A percentile compares a stretch with the other conserved stretches of the same genome.
Conservation (phyloP, 768 basidiomycete genomes). For the Naganishia onofrii region DNA sequence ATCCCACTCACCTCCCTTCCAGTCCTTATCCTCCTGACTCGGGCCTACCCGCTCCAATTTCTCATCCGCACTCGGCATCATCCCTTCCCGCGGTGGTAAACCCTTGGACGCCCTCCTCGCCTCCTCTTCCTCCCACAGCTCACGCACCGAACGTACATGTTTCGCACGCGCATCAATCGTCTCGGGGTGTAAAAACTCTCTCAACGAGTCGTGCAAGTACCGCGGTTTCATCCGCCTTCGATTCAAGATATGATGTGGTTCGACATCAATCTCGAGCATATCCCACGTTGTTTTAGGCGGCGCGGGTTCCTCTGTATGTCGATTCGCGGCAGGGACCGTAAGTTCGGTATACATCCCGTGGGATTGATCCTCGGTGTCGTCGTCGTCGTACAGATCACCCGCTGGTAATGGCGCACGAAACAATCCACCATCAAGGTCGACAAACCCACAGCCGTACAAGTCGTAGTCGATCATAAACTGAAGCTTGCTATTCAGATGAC, state of each 20-base stretch:
- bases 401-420: conserved; percentile 54
- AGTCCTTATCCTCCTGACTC: conserved; percentile 59
- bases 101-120: conserved; percentile 66
- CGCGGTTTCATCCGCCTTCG: conserved; percentile 66
- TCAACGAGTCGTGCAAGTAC: conserved; percentile 65
- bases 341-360: conserved; percentile 41
- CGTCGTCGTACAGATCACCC: conserved; percentile 48
- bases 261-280: conserved; percentile 75
- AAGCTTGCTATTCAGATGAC: conserved; percentile 79
- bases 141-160: conserved; percentile 80
- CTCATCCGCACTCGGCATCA: conserved; percentile 66
- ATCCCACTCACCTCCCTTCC: conserved; percentile 66
- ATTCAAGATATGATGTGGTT: conserved; percentile 80
- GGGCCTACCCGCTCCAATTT: conserved; percentile 41
- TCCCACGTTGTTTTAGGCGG: conserved; percentile 50
- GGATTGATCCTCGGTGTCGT: conserved; percentile 26
- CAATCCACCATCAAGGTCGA: conserved; percentile 63
- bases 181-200: conserved; percentile 60
- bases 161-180: conserved; percentile 61
- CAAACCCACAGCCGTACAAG: conserved; percentile 87
- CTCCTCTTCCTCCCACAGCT: conserved; percentile 96
- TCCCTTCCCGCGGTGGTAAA: conserved; percentile 67
- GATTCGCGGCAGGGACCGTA: conserved; percentile 43
- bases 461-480: conserved; percentile 96
- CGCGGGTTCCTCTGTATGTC: conserved; percentile 39